Evolutionary conservation across 2,329 filamentous ascomycete species (phyloP).

Genomic region (Botryosphaeria dothidea): DNA sequence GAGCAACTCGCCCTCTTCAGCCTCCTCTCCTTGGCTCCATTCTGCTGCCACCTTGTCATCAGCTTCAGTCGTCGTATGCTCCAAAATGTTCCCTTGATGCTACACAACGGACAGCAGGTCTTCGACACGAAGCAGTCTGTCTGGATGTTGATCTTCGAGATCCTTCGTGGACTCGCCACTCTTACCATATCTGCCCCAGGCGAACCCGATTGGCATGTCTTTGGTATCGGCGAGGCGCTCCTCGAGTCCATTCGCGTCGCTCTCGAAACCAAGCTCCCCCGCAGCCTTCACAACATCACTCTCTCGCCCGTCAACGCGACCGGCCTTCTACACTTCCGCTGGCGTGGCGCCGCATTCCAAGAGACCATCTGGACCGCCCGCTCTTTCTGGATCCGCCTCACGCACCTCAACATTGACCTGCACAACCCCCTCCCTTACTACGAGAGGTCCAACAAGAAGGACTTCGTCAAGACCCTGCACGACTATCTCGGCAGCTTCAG

Average conservation of each 20-base stretch:
- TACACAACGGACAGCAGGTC: neutral
- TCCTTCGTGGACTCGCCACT: neutral
- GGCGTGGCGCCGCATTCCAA: neutral
- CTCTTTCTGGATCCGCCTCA: neutral
- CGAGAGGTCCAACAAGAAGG: neutral
- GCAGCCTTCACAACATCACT: neutral
- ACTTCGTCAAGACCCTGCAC: conserved; percentile 14
- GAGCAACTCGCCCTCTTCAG: neutral
- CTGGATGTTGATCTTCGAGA: neutral
- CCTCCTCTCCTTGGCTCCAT: neutral
- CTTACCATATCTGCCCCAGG: neutral
- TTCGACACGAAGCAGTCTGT: neutral
- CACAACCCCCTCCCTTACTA: conserved; percentile 2
- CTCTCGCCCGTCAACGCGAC: conserved; percentile 10
- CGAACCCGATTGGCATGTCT: neutral
- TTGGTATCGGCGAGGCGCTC: neutral
- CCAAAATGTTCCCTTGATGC: neutral
- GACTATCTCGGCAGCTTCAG: conserved; percentile 12
- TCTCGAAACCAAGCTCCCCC: neutral
- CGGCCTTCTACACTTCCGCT: conserved; percentile 5
- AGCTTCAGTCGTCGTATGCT: neutral
- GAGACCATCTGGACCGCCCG: neutral
- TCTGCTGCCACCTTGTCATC: neutral
- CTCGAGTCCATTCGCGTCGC: conserved; percentile 10
- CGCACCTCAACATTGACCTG: neutral